phyloP scores from a whole-genome alignment of 352 stramenopile species.

The Phytophthora capsici region DNA sequence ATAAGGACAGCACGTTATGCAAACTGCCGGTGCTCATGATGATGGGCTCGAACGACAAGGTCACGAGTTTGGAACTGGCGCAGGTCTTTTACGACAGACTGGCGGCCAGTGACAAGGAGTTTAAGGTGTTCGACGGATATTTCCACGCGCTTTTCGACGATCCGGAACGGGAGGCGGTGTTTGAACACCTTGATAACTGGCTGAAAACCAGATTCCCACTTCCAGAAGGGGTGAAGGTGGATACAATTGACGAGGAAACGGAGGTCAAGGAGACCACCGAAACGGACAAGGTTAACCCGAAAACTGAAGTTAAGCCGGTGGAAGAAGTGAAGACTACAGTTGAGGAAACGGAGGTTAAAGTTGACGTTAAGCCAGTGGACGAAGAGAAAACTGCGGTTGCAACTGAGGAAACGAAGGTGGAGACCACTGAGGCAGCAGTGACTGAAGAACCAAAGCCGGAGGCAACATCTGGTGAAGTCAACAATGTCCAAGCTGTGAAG shows the following conservation, averaged over 20 bases:
- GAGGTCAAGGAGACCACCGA: slow-evolving; percentile 5
- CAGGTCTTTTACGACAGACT: slow-evolving; percentile 56
- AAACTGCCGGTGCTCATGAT: slow-evolving; percentile 45
- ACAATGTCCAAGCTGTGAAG: background rate
- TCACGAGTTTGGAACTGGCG: slow-evolving; percentile 55
- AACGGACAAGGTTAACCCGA: background rate
- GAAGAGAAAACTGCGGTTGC: background rate
- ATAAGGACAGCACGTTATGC: slow-evolving; percentile 38
- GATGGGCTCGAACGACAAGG: slow-evolving; percentile 61
- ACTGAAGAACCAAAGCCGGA: too few species aligned
- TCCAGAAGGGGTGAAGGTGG: slow-evolving; percentile 7
- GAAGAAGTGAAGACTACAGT: slow-evolving; percentile 5
- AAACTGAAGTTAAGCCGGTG: background rate
- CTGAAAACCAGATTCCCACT: slow-evolving; percentile 47
- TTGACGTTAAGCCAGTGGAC: background rate
- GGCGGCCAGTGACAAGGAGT: slow-evolving; percentile 58
- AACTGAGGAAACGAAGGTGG: background rate
- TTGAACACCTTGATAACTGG: slow-evolving; percentile 52
- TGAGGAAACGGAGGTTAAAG: background rate
- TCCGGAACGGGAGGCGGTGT: slow-evolving; percentile 53
- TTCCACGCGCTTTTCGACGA: slow-evolving; percentile 78
- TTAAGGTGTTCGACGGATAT: slow-evolving; percentile 59
- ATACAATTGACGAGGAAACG: slow-evolving; percentile 13
- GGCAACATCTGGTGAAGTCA: background rate
- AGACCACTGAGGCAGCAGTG: too few species aligned